Evolutionary conservation across 495 filamentous ascomycete species (phyloP).

Genomic region (Lepraria neglecta): DNA sequence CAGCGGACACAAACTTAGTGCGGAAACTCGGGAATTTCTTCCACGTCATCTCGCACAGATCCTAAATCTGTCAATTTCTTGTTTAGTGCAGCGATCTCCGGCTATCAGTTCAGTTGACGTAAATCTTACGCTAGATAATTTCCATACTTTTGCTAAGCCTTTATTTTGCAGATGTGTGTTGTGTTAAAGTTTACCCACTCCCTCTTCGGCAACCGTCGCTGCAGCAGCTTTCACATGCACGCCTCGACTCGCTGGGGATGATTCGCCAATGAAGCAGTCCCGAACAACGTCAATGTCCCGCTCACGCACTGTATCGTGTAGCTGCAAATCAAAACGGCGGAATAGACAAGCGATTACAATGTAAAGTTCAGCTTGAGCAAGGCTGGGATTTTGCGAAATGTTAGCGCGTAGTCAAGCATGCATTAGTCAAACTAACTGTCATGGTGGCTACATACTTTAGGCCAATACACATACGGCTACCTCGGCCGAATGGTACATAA

Average conservation of each 20-base stretch:
- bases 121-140: too few relatives aligned
- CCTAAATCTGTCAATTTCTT: too few relatives aligned
- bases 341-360: slow-evolving; percentile 35
- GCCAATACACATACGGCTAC: slow-evolving; percentile 40
- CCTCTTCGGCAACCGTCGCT: not conserved
- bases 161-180: not conserved
- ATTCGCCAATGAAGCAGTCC: slow-evolving; percentile 33
- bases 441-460: slow-evolving; percentile 33
- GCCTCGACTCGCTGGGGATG: slow-evolving; percentile 23
- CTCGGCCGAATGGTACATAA: slow-evolving; percentile 40
- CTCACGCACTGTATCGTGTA: slow-evolving; percentile 32
- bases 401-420: slow-evolving; percentile 22
- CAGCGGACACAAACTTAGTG: too few relatives aligned
- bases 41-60: too few relatives aligned
- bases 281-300: slow-evolving; percentile 30
- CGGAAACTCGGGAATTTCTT: too few relatives aligned
- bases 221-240: slow-evolving; percentile 29
- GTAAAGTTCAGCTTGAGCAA: slow-evolving; percentile 42
- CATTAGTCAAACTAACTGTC: not conserved
- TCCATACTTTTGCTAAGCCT: too few relatives aligned
- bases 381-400: slow-evolving; percentile 23
- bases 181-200: not conserved
- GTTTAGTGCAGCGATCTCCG: too few relatives aligned
- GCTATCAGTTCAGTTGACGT: too few relatives aligned
- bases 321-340: slow-evolving; percentile 37